phyloP scores from a whole-genome alignment of 73 alveolate genomes.

The Paramecium tetraurelia region DNA sequence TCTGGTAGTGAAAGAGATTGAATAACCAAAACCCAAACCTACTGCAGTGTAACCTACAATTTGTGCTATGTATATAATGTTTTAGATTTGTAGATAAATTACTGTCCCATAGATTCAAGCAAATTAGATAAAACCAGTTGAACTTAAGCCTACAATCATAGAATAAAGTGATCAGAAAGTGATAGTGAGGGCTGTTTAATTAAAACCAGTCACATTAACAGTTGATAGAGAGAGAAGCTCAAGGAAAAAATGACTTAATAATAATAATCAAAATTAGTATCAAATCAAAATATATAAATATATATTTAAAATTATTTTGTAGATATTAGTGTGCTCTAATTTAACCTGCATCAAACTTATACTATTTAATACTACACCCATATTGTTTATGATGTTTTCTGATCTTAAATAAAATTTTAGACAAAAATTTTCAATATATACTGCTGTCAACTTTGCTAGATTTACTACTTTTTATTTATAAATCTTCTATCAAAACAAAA shows the following conservation, averaged over 20 bases:
- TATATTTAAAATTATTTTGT: not conserved
- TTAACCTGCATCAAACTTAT: not conserved
- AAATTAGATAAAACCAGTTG: not conserved
- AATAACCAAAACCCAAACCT: conserved; percentile 13
- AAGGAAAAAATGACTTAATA: conserved; percentile 12
- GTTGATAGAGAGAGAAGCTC: conserved; percentile 27
- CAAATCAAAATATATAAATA: not conserved
- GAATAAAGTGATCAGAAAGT: not conserved
- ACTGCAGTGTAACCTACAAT: not conserved
- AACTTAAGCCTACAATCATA: not conserved
- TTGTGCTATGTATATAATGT: not conserved
- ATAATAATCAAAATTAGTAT: not conserved
- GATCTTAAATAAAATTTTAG: not conserved
- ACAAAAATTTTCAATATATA: not conserved
- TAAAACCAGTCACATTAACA: not conserved
- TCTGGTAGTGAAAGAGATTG: not conserved
- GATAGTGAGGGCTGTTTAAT: not conserved
- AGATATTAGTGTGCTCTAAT: conserved; percentile 15
- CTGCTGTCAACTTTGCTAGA: conserved; percentile 63
- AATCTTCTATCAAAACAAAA: conserved; percentile 82
- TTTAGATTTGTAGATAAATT: not conserved
- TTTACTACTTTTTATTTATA: conserved; percentile 89
- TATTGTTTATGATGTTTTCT: not conserved
- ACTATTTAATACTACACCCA: conserved; percentile 38
- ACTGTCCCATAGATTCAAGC: not conserved